Base-by-base conservation (phyloP, 495 filamentous ascomycete genomes). In the Aspergillus bertholletiae region DNA sequence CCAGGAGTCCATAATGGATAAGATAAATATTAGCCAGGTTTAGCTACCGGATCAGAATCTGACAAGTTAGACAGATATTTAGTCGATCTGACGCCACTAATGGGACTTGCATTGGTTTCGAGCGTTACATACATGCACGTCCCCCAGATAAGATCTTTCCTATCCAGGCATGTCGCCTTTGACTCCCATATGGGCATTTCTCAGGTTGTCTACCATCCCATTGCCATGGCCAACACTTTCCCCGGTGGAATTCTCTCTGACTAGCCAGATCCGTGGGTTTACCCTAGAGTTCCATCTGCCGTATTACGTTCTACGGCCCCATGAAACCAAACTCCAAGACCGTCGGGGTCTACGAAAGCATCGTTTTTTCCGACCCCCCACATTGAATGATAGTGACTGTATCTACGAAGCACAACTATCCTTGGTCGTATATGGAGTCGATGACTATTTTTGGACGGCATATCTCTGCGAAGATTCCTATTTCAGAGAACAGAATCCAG, bases 201-300 rank as follows among this genome's bases (percentile, higher is more conserved):
- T 22, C 50, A 54, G 37, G 60, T 60, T 28, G n/a, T n/a, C n/a
- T n/a, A n/a, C n/a, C 27, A 5, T 28, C 27, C 27, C 9, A 57
- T 37, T 52, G 0, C 17, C 18, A 46, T 39, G 12, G 11, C 51
- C 2, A 17, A 20, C 35, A 20, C 3, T n/a, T n/a, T n/a, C 24
- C 24, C 22, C 30, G 4, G 3, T 32, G 28, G 23, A 34, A 51
- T 1, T 17, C 43, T 27, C 12, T 26, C 51, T 59, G 20, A 49
- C 11, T 17, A 13, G 28, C 20, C 13, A 63, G 35, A 53, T 24
- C 18, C 32, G 28, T 24, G 46, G 53, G 11, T 68, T 66, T 43
- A 57, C 46, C 17, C 49, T 68, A 32, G 60, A 70, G 39, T 70
- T 70, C 37, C 65, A 68, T 46, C 45, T 70, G 28, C 67, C 67